A percentile compares a stretch with the other conserved stretches of the same genome.
These are phyloP conservation scores for Hamigera avellanea DNA, from an alignment of 495 filamentous ascomycete species.

Conservation along the genomic window DNA sequence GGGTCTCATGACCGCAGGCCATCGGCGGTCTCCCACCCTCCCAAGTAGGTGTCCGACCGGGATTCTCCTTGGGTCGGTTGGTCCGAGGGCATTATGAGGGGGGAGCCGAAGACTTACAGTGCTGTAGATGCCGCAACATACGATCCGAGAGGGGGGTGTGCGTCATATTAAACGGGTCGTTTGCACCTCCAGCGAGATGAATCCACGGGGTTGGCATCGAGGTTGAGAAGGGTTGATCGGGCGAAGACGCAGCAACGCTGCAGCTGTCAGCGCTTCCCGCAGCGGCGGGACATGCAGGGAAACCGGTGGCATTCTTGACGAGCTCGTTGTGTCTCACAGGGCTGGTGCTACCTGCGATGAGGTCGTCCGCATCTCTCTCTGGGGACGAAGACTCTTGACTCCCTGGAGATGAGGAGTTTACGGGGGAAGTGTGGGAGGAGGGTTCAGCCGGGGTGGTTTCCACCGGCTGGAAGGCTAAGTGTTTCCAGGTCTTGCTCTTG, in stretches of 20 bases:
- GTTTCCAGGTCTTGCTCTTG: constrained; percentile 33
- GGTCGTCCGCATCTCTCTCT: not conserved
- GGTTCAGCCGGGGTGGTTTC: constrained; percentile 11
- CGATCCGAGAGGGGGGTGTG: constrained; percentile 32
- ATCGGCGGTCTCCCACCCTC: too few relatives aligned
- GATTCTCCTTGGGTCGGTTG: too few relatives aligned
- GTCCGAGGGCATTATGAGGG: too few relatives aligned
- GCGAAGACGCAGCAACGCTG: not conserved
- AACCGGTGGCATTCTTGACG: not conserved
- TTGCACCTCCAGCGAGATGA: constrained; percentile 21
- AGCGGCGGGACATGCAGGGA: not conserved
- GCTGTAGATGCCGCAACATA: constrained; percentile 31
- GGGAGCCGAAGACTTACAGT: constrained; percentile 18
- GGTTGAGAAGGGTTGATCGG: not conserved
- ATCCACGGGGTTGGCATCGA: constrained; percentile 14
- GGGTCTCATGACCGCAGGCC: too few relatives aligned
- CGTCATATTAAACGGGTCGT: constrained; percentile 30
- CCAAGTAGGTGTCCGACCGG: too few relatives aligned
- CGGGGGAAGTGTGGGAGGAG: too few relatives aligned
- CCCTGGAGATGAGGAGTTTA: too few relatives aligned
- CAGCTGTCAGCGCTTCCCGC: not conserved
- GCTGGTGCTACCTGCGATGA: not conserved
- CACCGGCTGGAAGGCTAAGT: constrained; percentile 28
- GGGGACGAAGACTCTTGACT: too few relatives aligned
- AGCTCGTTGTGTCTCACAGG: constrained; percentile 2